Evolutionary conservation across 1,284 basidiomycete genomes (phyloP).

Genomic region (Pterulicium gracile): DNA sequence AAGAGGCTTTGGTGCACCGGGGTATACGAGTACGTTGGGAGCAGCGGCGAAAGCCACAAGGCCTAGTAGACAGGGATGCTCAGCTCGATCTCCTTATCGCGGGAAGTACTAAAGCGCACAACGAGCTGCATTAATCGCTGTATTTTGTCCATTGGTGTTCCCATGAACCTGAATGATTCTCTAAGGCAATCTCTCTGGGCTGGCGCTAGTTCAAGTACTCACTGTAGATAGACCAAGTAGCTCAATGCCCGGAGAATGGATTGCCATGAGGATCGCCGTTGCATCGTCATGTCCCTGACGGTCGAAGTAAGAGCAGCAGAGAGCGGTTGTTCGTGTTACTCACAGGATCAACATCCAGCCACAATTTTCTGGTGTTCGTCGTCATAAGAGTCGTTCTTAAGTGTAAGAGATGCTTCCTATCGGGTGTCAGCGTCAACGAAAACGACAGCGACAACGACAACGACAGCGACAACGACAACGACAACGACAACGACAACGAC

Average conservation of each 20-base stretch:
- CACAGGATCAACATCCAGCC: constrained; percentile 51
- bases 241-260: constrained; percentile 49
- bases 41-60: constrained; percentile 60
- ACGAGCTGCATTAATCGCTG: constrained; percentile 60
- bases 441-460: too few relatives aligned
- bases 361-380: too few relatives aligned
- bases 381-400: too few relatives aligned
- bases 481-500: too few relatives aligned
- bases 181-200: too few relatives aligned
- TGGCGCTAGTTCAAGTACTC: too few relatives aligned
- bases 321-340: constrained; percentile 9
- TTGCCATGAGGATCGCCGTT: constrained; percentile 65
- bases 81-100: not conserved
- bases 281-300: constrained; percentile 78
- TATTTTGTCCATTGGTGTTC: constrained; percentile 55
- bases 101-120: constrained; percentile 22
- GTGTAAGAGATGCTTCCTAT: too few relatives aligned
- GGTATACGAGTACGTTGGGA: constrained; percentile 44
- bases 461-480: too few relatives aligned
- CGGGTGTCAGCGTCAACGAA: too few relatives aligned
- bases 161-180: constrained; percentile 57
- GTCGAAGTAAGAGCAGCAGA: not conserved
- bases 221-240: constrained; percentile 74
- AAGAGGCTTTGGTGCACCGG: constrained; percentile 60
- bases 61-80: not conserved